Base-by-base conservation (phyloP, 2,329 filamentous ascomycete species). In the Podosphaera xanthii region DNA sequence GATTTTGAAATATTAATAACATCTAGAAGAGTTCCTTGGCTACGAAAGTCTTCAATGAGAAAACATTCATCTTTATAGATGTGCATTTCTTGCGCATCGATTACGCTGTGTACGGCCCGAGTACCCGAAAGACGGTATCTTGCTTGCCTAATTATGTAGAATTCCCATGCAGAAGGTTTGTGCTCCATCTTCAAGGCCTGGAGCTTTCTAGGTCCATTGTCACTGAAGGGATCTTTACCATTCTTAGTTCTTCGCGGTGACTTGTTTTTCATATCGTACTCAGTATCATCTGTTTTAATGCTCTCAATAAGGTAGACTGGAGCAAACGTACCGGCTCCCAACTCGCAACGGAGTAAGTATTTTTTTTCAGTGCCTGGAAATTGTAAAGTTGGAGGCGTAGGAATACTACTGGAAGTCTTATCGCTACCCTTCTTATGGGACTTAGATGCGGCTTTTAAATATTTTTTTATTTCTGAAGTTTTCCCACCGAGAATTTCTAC, bases 171-270 rank as follows among this genome's bases (percentile, higher is more conserved):
- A 3, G 83, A 85, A 0, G 91, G 87, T 0, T 90, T 88, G 38
- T 85, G 80, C 72, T 98, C 92, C 81, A 95, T 90, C 72, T 98
- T 98, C 65, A 98, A 76, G 1, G 92, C 92, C 70, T 96, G 89
- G 3, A 92, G 76, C 0, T 74, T 81, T 46, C 73, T 72, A 0
- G 70, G 65, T 53, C 74, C 73, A 40, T 73, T 73, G 8, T 75
- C 67, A n/a, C 78, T 74, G 66, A 83, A 80, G 10, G 75, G 71
- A 36, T 81, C 77, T 66, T 80, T 82, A 59, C 82, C 2, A 10
- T 9, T 30, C 2, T 14, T 14, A 80, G 77, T 85, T 80, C 59
- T 74, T 74, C 3, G 71, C 73, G 67, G 70, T 58, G 65, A 69
- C 52, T 73, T 72, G 38, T 78, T 75, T 14, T 78, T 73, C 22